Evolutionary conservation across 352 stramenopile species (phyloP).

Genomic region (Phytophthora pini): DNA sequence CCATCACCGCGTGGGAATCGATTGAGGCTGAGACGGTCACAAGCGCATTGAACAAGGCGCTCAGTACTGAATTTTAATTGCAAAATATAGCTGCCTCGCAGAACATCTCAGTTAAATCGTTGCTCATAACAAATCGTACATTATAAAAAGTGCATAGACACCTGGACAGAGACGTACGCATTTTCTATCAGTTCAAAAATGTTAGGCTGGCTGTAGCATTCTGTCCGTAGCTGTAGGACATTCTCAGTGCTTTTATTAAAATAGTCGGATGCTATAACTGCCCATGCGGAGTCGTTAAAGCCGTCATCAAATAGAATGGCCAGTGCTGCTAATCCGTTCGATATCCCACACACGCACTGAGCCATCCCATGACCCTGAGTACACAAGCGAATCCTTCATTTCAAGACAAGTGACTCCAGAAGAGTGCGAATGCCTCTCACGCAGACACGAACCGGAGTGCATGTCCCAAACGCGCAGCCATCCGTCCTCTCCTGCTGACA

Average conservation of each 20-base stretch:
- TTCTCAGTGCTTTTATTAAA: no score
- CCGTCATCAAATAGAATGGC: constrained; percentile 1
- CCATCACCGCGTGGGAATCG: constrained; percentile 13
- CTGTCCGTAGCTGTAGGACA: neutral
- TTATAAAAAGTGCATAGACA: neutral
- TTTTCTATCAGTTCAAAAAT: neutral
- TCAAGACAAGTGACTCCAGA: constrained; percentile 72
- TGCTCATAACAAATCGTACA: neutral
- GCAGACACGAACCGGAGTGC: constrained; percentile 73
- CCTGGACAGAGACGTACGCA: no score
- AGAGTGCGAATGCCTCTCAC: constrained; percentile 58
- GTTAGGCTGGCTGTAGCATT: constrained; percentile 1
- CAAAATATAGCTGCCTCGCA: constrained; percentile 21
- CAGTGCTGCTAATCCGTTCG: constrained; percentile 41
- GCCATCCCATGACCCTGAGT: constrained; percentile 81
- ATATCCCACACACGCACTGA: constrained; percentile 75
- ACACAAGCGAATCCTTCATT: constrained; percentile 69
- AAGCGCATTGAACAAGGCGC: constrained; percentile 20
- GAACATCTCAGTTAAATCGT: neutral
- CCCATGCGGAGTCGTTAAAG: no score
- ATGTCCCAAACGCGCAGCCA: constrained; percentile 81
- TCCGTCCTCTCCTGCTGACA: constrained; percentile 81
- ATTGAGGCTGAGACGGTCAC: constrained; percentile 10
- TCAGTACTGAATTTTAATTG: constrained; percentile 11
- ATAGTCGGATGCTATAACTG: no score